Evolutionary conservation across 108 stramenopile genomes (phyloP).

Genomic region (Cyclotella sp.): DNA sequence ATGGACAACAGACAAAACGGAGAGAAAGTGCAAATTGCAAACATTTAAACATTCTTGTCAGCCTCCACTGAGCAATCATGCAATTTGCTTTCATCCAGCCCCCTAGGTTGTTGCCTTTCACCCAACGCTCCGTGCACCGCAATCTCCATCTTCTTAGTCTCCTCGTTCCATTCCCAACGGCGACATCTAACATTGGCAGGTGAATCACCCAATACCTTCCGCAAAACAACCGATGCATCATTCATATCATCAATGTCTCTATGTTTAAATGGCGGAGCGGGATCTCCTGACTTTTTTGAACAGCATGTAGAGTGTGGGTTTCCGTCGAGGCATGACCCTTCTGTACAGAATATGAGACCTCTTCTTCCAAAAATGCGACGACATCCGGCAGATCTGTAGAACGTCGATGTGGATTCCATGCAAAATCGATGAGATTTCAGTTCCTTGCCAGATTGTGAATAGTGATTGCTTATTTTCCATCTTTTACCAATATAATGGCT

Average conservation of each 20-base stretch:
- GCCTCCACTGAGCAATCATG: neutral
- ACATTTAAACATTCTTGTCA: slow-evolving; percentile 5
- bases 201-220: slow-evolving; percentile 52
- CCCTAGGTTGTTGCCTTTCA: neutral
- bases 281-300: slow-evolving; percentile 48
- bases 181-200: slow-evolving; percentile 55
- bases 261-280: slow-evolving; percentile 51
- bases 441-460: neutral
- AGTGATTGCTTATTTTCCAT: too few species aligned
- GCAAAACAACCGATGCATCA: slow-evolving; percentile 52
- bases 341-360: slow-evolving; percentile 58
- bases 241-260: slow-evolving; percentile 62
- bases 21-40: neutral
- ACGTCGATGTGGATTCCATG: too few species aligned
- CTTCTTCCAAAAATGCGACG: slow-evolving; percentile 59
- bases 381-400: slow-evolving; percentile 46
- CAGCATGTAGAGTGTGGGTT: slow-evolving; percentile 24
- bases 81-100: neutral
- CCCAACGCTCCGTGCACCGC: slow-evolving; percentile 6
- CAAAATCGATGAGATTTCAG: neutral
- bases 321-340: slow-evolving; percentile 43
- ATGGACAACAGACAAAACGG: too few species aligned
- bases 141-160: slow-evolving; percentile 21
- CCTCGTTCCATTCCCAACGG: slow-evolving; percentile 54
- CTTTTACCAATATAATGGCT: too few species aligned